Evolutionary conservation across 352 stramenopile genomes (phyloP), one percentile per base, ranked within the genome.

Genomic region (Globisporangium carolinianum): DNA sequence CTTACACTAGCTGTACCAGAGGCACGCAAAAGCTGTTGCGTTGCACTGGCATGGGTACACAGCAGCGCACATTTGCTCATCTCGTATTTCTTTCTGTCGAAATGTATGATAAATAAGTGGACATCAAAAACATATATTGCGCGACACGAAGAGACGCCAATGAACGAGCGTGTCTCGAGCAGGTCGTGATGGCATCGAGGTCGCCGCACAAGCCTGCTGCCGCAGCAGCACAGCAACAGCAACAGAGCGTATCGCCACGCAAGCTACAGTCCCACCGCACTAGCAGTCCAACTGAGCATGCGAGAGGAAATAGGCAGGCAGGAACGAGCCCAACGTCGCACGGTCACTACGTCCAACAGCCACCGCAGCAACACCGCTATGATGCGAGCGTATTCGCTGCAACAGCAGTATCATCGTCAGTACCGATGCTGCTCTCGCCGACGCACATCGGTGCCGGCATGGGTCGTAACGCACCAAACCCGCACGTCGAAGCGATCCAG

Each of bases 401-500:
- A 32, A 32, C 24, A 32, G 24, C 24, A 32, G 24, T 32, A 12
- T 6, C 51, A 32, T 57, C 39, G 4, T 36, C 54, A 15, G 43
- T 46, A 15, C 18, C 32, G 11, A 17, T 60, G 46, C 46, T 60
- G 12, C 47, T 60, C 17, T 36, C 37, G 17, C 53, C 54, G 8
- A 48, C 54, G 6, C 47, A 53, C 17, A 53, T 14, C 17, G 24
- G 24, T 32, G 24, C 24, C 24, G 24, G 36, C 24, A 60, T 32
- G 37, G 42, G 17, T 4, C 50, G 51, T 12, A 56, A 54, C 17
- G 57, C 56, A 1, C 15, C 45, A 11, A 84, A 83, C 37, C 70
- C 77, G 0, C 69, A 88, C 54, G 73, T 88, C 35, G 72, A 68
- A 1, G 80, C 77, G 32, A 91, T 91, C 61, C 80, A 87, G 63